These are phyloP conservation scores for Galeopsis tetrahit DNA, from an alignment of 257 asterid genomes.

Conservation along the genomic window DNA sequence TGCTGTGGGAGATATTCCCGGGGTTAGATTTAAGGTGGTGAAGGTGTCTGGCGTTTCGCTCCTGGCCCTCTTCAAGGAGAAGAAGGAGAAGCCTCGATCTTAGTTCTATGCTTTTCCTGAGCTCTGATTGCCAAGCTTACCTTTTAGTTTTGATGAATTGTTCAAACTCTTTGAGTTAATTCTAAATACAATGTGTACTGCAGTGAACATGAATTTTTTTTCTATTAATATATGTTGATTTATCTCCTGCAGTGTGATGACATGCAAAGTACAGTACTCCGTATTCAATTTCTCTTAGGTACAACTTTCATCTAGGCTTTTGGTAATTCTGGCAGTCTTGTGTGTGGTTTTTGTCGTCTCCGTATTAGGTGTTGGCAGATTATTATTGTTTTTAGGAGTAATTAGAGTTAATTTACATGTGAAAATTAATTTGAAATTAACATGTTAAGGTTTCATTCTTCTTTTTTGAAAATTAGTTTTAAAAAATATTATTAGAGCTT, in stretches of 20 bases:
- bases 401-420: neutral
- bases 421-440: too few species aligned
- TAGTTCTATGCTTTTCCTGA: slow-evolving; percentile 9
- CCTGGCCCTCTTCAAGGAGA: slow-evolving; percentile 74
- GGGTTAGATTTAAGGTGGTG: slow-evolving; percentile 76
- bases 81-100: slow-evolving; percentile 77
- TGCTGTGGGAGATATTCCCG: slow-evolving; percentile 84
- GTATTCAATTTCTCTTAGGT: neutral
- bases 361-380: neutral
- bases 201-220: neutral
- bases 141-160: slow-evolving; percentile 24
- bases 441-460: too few species aligned
- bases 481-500: too few species aligned
- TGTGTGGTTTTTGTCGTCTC: neutral
- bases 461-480: too few species aligned
- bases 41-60: slow-evolving; percentile 82
- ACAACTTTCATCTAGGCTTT: neutral
- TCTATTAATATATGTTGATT: neutral
- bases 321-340: neutral
- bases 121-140: neutral
- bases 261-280: neutral
- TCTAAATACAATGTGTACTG: slow-evolving; percentile 22
- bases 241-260: neutral
- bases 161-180: slow-evolving; percentile 18
- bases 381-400: too few species aligned